These are phyloP conservation scores for Rubroboletus satanas DNA, from an alignment of 768 basidiomycete species.

Conservation along the genomic window DNA sequence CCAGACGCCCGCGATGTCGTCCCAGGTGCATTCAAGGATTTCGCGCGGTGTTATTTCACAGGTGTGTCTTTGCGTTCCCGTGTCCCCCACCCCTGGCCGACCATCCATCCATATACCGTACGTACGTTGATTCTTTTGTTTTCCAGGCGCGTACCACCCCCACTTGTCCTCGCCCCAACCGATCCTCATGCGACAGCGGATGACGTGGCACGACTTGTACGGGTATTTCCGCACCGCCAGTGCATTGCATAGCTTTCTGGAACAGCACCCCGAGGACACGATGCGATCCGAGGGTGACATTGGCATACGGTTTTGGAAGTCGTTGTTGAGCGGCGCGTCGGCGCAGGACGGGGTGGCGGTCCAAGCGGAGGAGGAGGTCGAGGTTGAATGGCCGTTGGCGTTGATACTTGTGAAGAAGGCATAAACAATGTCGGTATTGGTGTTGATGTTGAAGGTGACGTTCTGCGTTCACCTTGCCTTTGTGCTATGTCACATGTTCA, in stretches of 20 bases:
- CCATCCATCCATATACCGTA: neutral
- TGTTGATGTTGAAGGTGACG: neutral
- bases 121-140: too few relatives aligned
- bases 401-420: conserved; percentile 22
- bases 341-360: conserved; percentile 18
- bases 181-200: conserved; percentile 54
- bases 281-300: conserved; percentile 54
- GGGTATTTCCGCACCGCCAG: conserved; percentile 71
- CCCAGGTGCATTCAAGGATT: conserved; percentile 35
- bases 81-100: too few relatives aligned
- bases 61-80: conserved; percentile 34
- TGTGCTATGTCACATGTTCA: too few relatives aligned
- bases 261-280: conserved; percentile 56
- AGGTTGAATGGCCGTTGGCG: conserved; percentile 45
- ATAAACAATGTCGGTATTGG: neutral
- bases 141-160: conserved; percentile 40
- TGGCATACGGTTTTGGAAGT: conserved; percentile 57
- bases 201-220: conserved; percentile 64
- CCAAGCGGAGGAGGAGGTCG: conserved; percentile 27
- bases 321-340: conserved; percentile 41
- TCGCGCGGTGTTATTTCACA: conserved; percentile 55
- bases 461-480: neutral
- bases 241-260: conserved; percentile 64
- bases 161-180: conserved; percentile 30
- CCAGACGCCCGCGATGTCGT: conserved; percentile 45